Evolutionary conservation across 768 basidiomycete species (phyloP).

Genomic region (Termitomyces sp.): DNA sequence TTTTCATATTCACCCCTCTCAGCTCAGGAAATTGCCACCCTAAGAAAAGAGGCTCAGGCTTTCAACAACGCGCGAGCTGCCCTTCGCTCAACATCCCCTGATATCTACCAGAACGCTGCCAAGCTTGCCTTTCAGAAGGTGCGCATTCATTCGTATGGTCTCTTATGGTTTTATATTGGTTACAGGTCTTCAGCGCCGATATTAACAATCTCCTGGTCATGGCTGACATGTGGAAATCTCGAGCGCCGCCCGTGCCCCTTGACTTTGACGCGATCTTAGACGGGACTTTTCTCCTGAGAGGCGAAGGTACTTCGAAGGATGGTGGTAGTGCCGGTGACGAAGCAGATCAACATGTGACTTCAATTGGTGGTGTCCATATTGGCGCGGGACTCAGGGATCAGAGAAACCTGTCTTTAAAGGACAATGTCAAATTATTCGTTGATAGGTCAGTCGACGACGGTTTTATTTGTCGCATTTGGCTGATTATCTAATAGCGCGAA

Average conservation of each 20-base stretch:
- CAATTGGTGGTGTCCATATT: slow-evolving; percentile 16
- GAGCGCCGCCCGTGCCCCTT: slow-evolving; percentile 82
- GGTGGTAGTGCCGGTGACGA: slow-evolving; percentile 11
- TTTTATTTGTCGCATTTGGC: neutral
- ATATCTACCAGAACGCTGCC: slow-evolving; percentile 44
- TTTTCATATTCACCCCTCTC: neutral
- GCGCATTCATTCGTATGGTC: neutral
- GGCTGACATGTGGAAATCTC: slow-evolving; percentile 95
- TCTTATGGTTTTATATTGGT: neutral
- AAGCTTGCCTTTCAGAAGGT: slow-evolving; percentile 85
- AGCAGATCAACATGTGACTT: slow-evolving; percentile 1
- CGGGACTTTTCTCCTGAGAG: slow-evolving; percentile 49
- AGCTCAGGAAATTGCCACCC: slow-evolving; percentile 88
- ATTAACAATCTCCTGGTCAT: slow-evolving; percentile 87
- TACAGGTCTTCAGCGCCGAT: slow-evolving; percentile 82
- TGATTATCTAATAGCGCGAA: slow-evolving; percentile 54
- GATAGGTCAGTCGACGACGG: slow-evolving; percentile 52
- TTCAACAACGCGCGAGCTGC: slow-evolving; percentile 78
- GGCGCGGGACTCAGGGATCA: slow-evolving; percentile 72
- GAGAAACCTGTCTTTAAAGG: slow-evolving; percentile 65
- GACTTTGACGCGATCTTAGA: slow-evolving; percentile 73
- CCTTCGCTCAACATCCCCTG: slow-evolving; percentile 39
- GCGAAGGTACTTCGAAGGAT: slow-evolving; percentile 10
- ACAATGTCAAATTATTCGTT: slow-evolving; percentile 79
- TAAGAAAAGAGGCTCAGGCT: slow-evolving; percentile 85